Conservation (phyloP, 805 yeast genomes). For the Yarrowia osloensis region DNA sequence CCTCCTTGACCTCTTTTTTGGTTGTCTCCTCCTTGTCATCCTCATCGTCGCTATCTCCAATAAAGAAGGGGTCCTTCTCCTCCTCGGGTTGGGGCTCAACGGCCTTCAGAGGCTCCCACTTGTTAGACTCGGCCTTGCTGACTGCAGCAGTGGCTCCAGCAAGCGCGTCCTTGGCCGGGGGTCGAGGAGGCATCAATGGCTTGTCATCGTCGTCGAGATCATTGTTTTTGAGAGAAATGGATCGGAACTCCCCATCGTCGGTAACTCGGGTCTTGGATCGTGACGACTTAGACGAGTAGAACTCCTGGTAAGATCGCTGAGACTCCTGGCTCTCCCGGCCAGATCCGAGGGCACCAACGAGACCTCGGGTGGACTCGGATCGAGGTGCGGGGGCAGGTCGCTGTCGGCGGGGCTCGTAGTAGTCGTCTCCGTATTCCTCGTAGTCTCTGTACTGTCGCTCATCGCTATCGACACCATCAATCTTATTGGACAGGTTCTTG, state of each 20-base stretch:
- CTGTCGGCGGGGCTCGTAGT: slow-evolving; percentile 31
- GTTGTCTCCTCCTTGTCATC: slow-evolving; percentile 35
- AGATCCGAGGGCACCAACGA: slow-evolving; percentile 35
- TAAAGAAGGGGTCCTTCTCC: slow-evolving; percentile 52
- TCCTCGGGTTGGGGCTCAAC: slow-evolving; percentile 47
- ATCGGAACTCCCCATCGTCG: slow-evolving; percentile 25
- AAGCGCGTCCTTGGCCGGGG: slow-evolving; percentile 29
- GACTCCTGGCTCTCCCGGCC: slow-evolving; percentile 31
- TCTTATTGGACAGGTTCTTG: slow-evolving; percentile 60
- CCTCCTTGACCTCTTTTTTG: slow-evolving; percentile 25
- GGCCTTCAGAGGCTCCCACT: slow-evolving; percentile 50
- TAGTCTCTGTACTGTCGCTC: slow-evolving; percentile 32
- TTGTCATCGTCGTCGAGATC: slow-evolving; percentile 43
- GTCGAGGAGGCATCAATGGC: slow-evolving; percentile 37
- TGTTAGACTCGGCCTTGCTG: slow-evolving; percentile 35
- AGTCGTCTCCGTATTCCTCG: slow-evolving; percentile 33
- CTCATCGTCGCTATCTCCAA: slow-evolving; percentile 55
- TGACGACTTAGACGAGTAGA: slow-evolving; percentile 30
- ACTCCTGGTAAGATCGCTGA: slow-evolving; percentile 11
- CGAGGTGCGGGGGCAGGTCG: slow-evolving; percentile 30
- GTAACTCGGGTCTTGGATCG: slow-evolving; percentile 24
- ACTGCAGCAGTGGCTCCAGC: slow-evolving; percentile 37
- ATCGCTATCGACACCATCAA: slow-evolving; percentile 44
- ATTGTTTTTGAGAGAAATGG: slow-evolving; percentile 17
- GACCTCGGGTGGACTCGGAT: slow-evolving; percentile 32